Percentiles rank a stretch among this genome's conserved stretches.
These are phyloP conservation scores for Paramecium octaurelia DNA, from an alignment of 73 alveolate genomes.

Conservation along the genomic window DNA sequence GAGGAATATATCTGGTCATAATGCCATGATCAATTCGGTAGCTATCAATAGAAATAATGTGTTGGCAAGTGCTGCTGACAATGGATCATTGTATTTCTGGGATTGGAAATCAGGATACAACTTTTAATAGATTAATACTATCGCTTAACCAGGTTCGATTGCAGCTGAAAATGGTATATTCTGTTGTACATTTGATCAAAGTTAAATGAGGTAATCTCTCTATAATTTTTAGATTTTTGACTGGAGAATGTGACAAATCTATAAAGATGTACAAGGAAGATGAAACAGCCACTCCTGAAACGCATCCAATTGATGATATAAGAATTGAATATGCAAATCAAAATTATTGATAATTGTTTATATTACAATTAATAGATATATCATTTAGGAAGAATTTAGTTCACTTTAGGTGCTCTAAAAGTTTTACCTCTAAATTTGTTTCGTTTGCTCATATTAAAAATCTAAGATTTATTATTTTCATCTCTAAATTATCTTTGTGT, in stretches of 20 bases:
- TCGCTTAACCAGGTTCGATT: constrained; percentile 96
- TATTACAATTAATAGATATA: neutral
- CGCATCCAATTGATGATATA: constrained; percentile 61
- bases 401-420: neutral
- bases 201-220: constrained; percentile 69
- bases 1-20: constrained; percentile 91
- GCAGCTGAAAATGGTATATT: constrained; percentile 94
- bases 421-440: neutral
- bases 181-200: constrained; percentile 88
- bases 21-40: constrained; percentile 87
- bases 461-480: neutral
- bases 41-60: constrained; percentile 87
- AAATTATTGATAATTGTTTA: neutral
- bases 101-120: constrained; percentile 94
- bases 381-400: constrained; percentile 1
- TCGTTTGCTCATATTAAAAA: neutral
- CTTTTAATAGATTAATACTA: constrained; percentile 78
- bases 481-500: neutral
- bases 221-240: constrained; percentile 75
- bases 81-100: constrained; percentile 90
- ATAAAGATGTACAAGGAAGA: constrained; percentile 93
- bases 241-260: constrained; percentile 99
- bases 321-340: constrained; percentile 53
- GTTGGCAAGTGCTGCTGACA: constrained; percentile 92
- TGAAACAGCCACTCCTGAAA: constrained; percentile 71